Evolutionary conservation across 768 basidiomycete species (phyloP).

Genomic region (Aureoboletus auriporus): DNA sequence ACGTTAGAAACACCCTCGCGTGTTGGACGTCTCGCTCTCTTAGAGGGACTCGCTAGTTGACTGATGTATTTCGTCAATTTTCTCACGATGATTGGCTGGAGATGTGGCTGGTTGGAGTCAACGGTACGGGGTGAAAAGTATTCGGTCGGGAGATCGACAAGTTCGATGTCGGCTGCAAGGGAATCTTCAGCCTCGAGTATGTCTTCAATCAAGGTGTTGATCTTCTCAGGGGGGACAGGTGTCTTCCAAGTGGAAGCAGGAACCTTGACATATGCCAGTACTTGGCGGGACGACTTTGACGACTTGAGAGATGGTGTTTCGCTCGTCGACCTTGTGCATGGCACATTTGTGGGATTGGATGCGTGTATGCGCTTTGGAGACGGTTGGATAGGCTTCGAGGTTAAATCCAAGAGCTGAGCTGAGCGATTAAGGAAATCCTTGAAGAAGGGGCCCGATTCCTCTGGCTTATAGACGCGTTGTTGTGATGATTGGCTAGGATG

Average conservation of each 20-base stretch:
- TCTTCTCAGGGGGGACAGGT: slow-evolving; percentile 70
- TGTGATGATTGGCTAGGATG: slow-evolving; percentile 30
- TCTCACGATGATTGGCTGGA: slow-evolving; percentile 53
- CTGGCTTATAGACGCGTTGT: slow-evolving; percentile 40
- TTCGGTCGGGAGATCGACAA: slow-evolving; percentile 49
- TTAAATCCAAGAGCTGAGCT: slow-evolving; percentile 41
- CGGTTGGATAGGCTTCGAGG: slow-evolving; percentile 17
- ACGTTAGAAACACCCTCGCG: slow-evolving; percentile 33
- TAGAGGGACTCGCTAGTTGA: slow-evolving; percentile 63
- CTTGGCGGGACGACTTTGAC: slow-evolving; percentile 28
- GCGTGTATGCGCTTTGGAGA: slow-evolving; percentile 54
- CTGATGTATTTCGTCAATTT: slow-evolving; percentile 70
- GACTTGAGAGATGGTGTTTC: slow-evolving; percentile 25
- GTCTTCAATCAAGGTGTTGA: slow-evolving; percentile 74
- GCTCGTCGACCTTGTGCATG: slow-evolving; percentile 14
- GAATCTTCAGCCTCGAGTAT: slow-evolving; percentile 80
- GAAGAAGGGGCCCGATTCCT: slow-evolving; percentile 64
- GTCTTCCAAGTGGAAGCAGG: slow-evolving; percentile 28
- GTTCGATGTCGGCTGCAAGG: slow-evolving; percentile 52
- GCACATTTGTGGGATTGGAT: slow-evolving; percentile 5
- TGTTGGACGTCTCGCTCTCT: slow-evolving; percentile 54
- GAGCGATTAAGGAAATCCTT: slow-evolving; percentile 50
- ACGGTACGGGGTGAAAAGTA: slow-evolving; percentile 62
- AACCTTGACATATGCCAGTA: slow-evolving; percentile 32
- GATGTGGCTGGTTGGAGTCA: slow-evolving; percentile 56